These are phyloP conservation scores for Chalciporus sphaerocephalus DNA, from an alignment of 768 basidiomycete genomes.

Conservation along the genomic window DNA sequence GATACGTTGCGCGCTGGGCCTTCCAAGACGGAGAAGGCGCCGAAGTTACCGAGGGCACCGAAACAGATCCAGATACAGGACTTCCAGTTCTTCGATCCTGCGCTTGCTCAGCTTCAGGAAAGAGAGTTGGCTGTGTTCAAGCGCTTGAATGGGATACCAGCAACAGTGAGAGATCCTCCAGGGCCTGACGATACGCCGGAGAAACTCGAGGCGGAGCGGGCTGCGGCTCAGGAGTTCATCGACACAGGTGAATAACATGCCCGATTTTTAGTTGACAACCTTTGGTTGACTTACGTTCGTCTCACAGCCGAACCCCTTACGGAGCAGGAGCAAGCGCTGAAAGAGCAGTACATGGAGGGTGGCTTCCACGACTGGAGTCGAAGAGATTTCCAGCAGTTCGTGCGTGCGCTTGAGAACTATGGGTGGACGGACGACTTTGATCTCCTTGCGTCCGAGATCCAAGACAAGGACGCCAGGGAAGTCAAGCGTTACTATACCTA, in stretches of 20 bases:
- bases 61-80: slow-evolving; percentile 88
- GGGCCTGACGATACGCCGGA: slow-evolving; percentile 78
- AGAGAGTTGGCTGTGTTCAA: slow-evolving; percentile 80
- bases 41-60: slow-evolving; percentile 79
- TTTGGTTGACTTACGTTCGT: not conserved
- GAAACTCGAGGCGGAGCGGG: slow-evolving; percentile 75
- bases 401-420: slow-evolving; percentile 70
- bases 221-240: slow-evolving; percentile 78
- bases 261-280: not conserved
- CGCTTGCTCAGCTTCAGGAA: slow-evolving; percentile 78
- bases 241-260: slow-evolving; percentile 58
- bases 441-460: slow-evolving; percentile 75
- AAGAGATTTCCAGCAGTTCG: slow-evolving; percentile 89
- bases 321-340: slow-evolving; percentile 79
- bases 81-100: slow-evolving; percentile 92
- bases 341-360: slow-evolving; percentile 68
- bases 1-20: slow-evolving; percentile 80
- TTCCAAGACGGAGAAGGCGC: slow-evolving; percentile 74
- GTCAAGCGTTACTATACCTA: slow-evolving; percentile 74
- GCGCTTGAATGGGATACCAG: slow-evolving; percentile 64
- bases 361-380: slow-evolving; percentile 92
- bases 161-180: slow-evolving; percentile 58
- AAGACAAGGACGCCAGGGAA: slow-evolving; percentile 76
- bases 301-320: slow-evolving; percentile 83
- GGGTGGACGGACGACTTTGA: slow-evolving; percentile 74